Percentiles rank a stretch among this genome's conserved stretches.
Conservation (phyloP, 1,284 basidiomycete genomes). For the Apiotrichum mycotoxinovorans region DNA sequence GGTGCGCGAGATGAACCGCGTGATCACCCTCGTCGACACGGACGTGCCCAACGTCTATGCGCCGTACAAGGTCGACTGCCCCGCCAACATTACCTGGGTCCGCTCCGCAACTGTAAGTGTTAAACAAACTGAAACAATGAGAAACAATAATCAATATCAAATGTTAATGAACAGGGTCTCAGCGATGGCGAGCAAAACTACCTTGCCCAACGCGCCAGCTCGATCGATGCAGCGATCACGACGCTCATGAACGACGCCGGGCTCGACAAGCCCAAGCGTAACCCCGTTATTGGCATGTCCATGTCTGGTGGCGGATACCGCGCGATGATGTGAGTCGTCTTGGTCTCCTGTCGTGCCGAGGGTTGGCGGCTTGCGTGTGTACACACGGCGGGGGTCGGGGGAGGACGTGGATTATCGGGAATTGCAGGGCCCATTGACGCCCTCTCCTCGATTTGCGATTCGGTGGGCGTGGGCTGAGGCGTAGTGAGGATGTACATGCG, state of each 20-base stretch:
- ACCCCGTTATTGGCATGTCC: constrained; percentile 49
- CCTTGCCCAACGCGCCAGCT: constrained; percentile 25
- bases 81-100: constrained; percentile 37
- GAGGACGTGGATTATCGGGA: too few relatives aligned
- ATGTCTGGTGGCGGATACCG: constrained; percentile 53
- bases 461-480: too few relatives aligned
- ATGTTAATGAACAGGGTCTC: constrained; percentile 22
- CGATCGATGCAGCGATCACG: constrained; percentile 27
- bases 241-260: constrained; percentile 20
- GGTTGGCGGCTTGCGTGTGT: too few relatives aligned
- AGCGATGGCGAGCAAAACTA: constrained; percentile 33
- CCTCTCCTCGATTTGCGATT: too few relatives aligned
- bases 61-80: constrained; percentile 44
- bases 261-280: constrained; percentile 34
- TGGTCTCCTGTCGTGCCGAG: not conserved
- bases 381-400: too few relatives aligned
- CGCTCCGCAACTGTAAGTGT: constrained; percentile 23
- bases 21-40: not conserved
- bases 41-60: constrained; percentile 34
- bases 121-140: constrained; percentile 19
- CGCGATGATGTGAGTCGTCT: constrained; percentile 48
- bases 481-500: too few relatives aligned
- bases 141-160: not conserved
- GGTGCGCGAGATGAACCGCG: not conserved
- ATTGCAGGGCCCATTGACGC: too few relatives aligned